Conservation (phyloP, 805 yeast genomes). For the Candida tammaniensis region DNA sequence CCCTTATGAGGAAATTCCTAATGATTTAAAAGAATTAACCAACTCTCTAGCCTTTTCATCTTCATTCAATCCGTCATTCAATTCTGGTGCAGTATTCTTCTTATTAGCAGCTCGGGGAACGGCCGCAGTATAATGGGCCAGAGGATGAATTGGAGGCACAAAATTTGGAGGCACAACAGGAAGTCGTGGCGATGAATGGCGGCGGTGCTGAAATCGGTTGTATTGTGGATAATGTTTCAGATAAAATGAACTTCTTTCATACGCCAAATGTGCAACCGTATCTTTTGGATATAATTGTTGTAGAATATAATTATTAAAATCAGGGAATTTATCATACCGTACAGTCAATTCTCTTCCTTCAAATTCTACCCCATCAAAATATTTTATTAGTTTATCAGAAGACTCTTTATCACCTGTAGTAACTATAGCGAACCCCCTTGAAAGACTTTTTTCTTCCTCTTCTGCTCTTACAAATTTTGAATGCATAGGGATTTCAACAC, state of each 20-base stretch:
- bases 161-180: constrained; percentile 13
- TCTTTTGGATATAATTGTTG: constrained; percentile 18
- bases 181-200: constrained; percentile 9
- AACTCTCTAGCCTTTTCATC: constrained; percentile 30
- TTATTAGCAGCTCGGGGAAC: constrained; percentile 8
- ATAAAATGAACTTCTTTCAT: constrained; percentile 26
- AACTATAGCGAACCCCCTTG: constrained; percentile 66
- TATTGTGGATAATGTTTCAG: constrained; percentile 1
- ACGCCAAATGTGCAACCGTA: constrained; percentile 24
- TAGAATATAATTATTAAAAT: constrained; percentile 27
- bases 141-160: constrained; percentile 14
- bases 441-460: background rate
- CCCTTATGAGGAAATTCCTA: constrained; percentile 12
- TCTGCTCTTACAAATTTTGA: constrained; percentile 4
- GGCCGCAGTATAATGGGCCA: constrained; percentile 11
- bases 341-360: constrained; percentile 62
- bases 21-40: constrained; percentile 21
- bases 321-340: constrained; percentile 55
- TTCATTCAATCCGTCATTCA: constrained; percentile 15
- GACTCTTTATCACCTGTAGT: constrained; percentile 45
- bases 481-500: constrained; percentile 44
- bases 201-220: constrained; percentile 1
- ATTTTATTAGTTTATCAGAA: constrained; percentile 46
- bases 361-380: constrained; percentile 51
- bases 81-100: constrained; percentile 3